Percentiles rank a stretch among this genome's conserved stretches.
phyloP scores from a whole-genome alignment of 208 protist species.

The Histomonas meleagridis region DNA sequence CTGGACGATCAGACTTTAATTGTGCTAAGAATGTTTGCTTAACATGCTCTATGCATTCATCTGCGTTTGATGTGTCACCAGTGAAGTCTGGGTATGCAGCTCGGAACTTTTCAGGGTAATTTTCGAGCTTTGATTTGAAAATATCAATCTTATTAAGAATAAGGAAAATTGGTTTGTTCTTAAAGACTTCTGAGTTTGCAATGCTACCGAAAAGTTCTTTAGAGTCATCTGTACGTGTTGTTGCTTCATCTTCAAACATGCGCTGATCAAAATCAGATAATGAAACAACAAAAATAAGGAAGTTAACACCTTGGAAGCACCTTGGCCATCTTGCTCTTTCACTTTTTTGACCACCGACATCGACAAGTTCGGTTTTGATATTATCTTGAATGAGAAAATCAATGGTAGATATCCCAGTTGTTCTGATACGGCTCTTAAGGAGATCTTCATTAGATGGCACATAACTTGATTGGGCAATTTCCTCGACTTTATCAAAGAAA shows the following conservation, averaged over 20 bases:
- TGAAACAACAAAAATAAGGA: not conserved
- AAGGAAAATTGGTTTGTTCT: not conserved
- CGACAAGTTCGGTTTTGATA: conserved; percentile 30
- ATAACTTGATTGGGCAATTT: not conserved
- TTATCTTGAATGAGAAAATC: not conserved
- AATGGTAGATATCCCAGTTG: not conserved
- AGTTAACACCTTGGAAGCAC: conserved; percentile 39
- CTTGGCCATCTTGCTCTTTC: conserved; percentile 44
- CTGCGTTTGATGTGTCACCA: too few relatives aligned
- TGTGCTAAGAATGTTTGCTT: too few relatives aligned
- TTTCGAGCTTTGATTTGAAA: not conserved
- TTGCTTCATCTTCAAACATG: not conserved
- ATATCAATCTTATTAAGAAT: not conserved
- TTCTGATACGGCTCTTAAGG: not conserved
- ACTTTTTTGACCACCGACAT: conserved; percentile 48
- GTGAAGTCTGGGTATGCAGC: not conserved
- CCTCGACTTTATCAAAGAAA: conserved; percentile 36
- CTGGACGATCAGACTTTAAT: too few relatives aligned
- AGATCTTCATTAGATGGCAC: conserved; percentile 39
- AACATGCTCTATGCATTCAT: too few relatives aligned
- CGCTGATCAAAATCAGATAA: not conserved
- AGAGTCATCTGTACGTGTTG: not conserved
- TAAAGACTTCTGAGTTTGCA: not conserved
- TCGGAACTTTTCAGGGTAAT: not conserved
- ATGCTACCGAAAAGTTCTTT: not conserved